These are phyloP conservation scores for Coemansia sp. DNA, from an alignment of 192 early-diverging fungal species.

Conservation along the genomic window DNA sequence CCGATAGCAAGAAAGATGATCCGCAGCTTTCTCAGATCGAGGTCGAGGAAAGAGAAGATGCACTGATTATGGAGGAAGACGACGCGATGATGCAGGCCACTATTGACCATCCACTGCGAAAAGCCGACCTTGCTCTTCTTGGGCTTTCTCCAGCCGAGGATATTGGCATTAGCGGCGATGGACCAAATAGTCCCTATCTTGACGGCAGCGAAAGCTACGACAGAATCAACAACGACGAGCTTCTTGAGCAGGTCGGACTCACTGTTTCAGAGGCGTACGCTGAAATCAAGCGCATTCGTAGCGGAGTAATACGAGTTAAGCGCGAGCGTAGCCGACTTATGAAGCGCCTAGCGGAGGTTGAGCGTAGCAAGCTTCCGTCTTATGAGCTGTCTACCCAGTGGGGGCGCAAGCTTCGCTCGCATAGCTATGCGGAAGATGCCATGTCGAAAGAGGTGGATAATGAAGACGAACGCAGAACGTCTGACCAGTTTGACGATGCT, in stretches of 20 bases:
- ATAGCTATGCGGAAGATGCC: constrained; percentile 27
- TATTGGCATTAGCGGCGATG: neutral
- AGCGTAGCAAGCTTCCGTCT: constrained; percentile 44
- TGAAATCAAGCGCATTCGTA: constrained; percentile 32
- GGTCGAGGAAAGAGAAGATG: constrained; percentile 29
- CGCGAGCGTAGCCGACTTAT: constrained; percentile 38
- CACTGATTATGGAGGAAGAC: constrained; percentile 35
- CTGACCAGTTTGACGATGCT: constrained; percentile 18
- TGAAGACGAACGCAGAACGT: neutral
- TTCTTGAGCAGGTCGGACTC: constrained; percentile 35
- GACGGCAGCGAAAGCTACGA: constrained; percentile 5
- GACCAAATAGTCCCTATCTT: neutral
- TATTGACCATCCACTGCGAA: constrained; percentile 35
- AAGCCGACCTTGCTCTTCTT: constrained; percentile 15
- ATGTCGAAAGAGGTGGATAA: neutral
- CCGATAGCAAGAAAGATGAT: constrained; percentile 6
- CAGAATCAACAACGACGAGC: constrained; percentile 22
- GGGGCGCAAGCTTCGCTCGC: constrained; percentile 36
- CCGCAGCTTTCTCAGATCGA: constrained; percentile 10
- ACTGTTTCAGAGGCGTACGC: constrained; percentile 29
- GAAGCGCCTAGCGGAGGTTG: constrained; percentile 40
- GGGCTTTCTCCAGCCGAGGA: neutral
- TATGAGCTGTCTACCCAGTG: constrained; percentile 41
- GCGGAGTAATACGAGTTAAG: constrained; percentile 22
- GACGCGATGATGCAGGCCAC: constrained; percentile 42